Base-by-base conservation (phyloP, 2,329 filamentous ascomycete genomes). In the Tympanopsis confertula region DNA sequence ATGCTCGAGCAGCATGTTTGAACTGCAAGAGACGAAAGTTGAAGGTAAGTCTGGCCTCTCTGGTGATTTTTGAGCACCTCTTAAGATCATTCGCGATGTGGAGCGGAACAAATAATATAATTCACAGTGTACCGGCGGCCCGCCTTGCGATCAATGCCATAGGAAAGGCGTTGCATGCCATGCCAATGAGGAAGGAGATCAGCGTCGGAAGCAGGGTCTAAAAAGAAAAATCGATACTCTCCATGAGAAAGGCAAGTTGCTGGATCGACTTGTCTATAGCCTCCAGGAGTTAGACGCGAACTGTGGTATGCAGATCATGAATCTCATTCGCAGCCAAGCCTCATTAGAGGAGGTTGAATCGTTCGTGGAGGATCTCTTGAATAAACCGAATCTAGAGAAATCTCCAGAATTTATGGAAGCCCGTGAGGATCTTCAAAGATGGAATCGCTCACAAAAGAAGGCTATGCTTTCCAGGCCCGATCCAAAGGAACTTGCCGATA, bases 141-240 rank as follows among this genome's bases (percentile, higher is more conserved):
- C 49, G 3, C 51, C 51, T 7, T 54, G 51, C 35, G 42, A 50
- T 15, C 45, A 50, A 17, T 54, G 51, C 35, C 37, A 45, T n/a
- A 41, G 44, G 2, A 50, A 52, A 29, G 44, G 46, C 19, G 43
- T 50, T 33, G 44, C 47, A 29, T 53, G 50, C 37, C 22, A 43
- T 35, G 48, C 50, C 26, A 46, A 53, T 36, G 48, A 49, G 39
- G 45, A 47, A 40, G 44, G 47, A 35, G 52, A 54, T 35, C 47
- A 49, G 41, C 52, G 50, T 20, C 52, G 50, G 10, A 50, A 50
- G 35, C 40, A 44, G 15, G 44, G 46, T 39, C 4, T 39, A 53
- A 13, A 32, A 51, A 12, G 39, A 42, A 33, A 33, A 17, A 7
- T 33, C 15, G 15, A 13, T 7, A 13, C 7, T 7, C 30, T 33